Base-by-base conservation (phyloP, 2,329 filamentous ascomycete genomes). In the Epichloe sp. region DNA sequence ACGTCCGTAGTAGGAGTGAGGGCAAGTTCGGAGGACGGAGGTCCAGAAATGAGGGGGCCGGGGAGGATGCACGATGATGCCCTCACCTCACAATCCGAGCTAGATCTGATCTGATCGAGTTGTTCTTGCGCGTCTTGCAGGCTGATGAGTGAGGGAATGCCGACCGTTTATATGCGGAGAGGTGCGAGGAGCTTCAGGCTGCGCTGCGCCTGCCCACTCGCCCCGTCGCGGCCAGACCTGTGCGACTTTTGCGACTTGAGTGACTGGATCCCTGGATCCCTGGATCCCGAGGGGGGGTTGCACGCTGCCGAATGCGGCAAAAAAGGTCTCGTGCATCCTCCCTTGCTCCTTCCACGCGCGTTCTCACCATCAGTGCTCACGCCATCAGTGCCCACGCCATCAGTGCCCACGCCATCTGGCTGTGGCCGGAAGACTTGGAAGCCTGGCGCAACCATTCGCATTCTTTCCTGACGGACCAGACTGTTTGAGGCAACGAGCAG, bases 111-210 rank as follows among this genome's bases (percentile, higher is more conserved):
- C 34, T 26, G 23, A 26, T 26, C 19, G 19, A 21, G 19, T 21
- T 21, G 19, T 21, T 3, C n/a, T 41, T 34, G 36, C 36, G 8
- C 21, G 41, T 15, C 46, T 34, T 41, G 47, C 37, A 41, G 23
- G n/a, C 12, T 14, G 45, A 10, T 21, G 34, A 41, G 50, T 41
- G 64, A 66, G 70, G 70, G 70, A 72, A 68, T 65, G 61, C 58
- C 63, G 62, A 60, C 59, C 68, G 71, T 74, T 74, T 74, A 74
- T 74, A 73, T 74, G 71, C 23, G 23, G 23, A 26, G 23, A 26
- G 8, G 23, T 8, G 23, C 6, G 23, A 26, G 23, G 23, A 26
- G 23, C 23, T 26, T 26, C 23, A 26, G 23, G 23, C 11, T 44
- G 44, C 31, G 26, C 44, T 34, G 44, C 44, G 26, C 44, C 31